These are phyloP conservation scores for Neofusicoccum kwambonambiense DNA, from an alignment of 2,329 filamentous ascomycete genomes.

Conservation along the genomic window DNA sequence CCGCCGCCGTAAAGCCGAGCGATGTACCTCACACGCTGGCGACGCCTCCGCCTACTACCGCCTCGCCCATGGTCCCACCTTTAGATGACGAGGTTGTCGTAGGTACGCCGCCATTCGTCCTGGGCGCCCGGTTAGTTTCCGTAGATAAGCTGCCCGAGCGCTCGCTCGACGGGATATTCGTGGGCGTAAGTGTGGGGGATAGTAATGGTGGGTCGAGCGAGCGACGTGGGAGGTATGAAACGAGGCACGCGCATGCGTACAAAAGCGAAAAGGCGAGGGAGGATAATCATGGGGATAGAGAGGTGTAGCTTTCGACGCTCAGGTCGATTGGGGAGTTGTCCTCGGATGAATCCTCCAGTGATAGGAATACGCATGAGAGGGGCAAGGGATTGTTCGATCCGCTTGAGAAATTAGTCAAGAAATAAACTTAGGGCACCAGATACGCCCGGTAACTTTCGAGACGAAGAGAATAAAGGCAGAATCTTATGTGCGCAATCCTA, in stretches of 20 bases:
- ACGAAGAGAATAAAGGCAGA: no score
- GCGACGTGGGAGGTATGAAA: background rate
- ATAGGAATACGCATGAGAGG: background rate
- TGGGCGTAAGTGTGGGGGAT: background rate
- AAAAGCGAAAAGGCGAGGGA: background rate
- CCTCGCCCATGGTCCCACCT: no score
- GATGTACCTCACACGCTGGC: background rate
- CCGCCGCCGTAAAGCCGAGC: conserved; percentile 7
- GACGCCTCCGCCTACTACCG: background rate
- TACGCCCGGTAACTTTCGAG: no score
- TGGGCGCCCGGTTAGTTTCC: background rate
- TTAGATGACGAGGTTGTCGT: background rate
- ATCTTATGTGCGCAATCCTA: no score
- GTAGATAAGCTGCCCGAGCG: background rate
- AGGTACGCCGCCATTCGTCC: background rate
- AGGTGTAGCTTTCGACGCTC: background rate
- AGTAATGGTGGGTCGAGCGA: conserved; percentile 2
- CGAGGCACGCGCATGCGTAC: background rate
- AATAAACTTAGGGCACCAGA: background rate
- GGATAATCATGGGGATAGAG: background rate
- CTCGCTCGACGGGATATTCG: background rate
- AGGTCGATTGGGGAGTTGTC: background rate
- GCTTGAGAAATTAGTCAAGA: background rate
- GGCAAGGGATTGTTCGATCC: background rate
- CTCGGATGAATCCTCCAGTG: background rate